Evolutionary conservation across 495 filamentous ascomycete genomes (phyloP).

Genomic region (Platismatia glauca): DNA sequence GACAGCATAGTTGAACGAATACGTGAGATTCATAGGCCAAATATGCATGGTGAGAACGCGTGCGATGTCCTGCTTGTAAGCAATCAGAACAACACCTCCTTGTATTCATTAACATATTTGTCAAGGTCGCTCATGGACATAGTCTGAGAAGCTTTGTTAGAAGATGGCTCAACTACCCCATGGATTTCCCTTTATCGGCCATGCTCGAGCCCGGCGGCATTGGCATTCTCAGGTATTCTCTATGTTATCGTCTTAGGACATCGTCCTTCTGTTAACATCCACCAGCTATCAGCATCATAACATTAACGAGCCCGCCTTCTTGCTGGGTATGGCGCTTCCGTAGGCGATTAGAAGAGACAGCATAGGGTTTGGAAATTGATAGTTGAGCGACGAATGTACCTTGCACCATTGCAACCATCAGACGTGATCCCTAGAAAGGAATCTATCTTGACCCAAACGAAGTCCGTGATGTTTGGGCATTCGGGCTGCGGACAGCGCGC

Average conservation of each 20-base stretch:
- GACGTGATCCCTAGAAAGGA: not conserved
- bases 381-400: not conserved
- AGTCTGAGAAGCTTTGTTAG: constrained; percentile 70
- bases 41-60: constrained; percentile 41
- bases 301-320: constrained; percentile 31
- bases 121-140: constrained; percentile 60
- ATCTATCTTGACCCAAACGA: not conserved
- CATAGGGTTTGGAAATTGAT: not conserved
- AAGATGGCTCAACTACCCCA: constrained; percentile 59
- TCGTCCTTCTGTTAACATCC: not conserved
- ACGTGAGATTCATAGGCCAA: constrained; percentile 38
- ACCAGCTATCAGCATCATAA: constrained; percentile 33
- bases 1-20: constrained; percentile 63
- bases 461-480: not conserved
- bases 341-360: not conserved
- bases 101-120: not conserved
- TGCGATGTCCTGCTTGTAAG: constrained; percentile 39
- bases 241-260: not conserved
- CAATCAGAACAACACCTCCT: not conserved
- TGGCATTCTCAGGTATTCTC: constrained; percentile 48
- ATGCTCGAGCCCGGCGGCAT: constrained; percentile 71
- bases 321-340: constrained; percentile 32
- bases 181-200: constrained; percentile 56
- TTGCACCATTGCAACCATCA: not conserved
- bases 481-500: not conserved